Evolutionary conservation across 192 early-diverging fungal species (phyloP).

Genomic region (Obelidium mucronatum): DNA sequence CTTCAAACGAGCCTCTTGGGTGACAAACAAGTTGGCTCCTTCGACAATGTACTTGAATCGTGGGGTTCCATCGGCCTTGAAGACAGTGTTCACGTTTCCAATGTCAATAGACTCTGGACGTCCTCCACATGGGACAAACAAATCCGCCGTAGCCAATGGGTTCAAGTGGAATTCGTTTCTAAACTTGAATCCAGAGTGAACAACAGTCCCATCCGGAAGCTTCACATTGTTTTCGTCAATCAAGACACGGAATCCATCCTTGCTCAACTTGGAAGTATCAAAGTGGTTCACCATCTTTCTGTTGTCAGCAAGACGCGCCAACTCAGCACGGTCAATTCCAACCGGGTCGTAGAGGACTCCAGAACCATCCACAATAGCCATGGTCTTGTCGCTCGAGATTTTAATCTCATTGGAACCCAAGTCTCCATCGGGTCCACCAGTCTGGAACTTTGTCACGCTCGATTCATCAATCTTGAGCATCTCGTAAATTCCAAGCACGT

Average conservation of each 20-base stretch:
- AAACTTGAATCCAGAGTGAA: conserved; percentile 90
- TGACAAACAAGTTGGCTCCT: conserved; percentile 99
- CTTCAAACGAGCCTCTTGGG: conserved; percentile 95
- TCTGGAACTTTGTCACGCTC: conserved; percentile 88
- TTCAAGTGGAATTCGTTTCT: conserved; percentile 97
- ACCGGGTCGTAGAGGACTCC: conserved; percentile 93
- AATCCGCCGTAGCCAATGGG: conserved; percentile 74
- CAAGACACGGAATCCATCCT: conserved; percentile 90
- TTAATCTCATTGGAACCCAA: conserved; percentile 98
- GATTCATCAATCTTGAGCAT: conserved; percentile 75
- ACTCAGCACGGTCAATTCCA: conserved; percentile 90
- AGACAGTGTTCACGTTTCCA: conserved; percentile 79
- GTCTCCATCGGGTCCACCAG: conserved; percentile 98
- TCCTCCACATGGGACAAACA: conserved; percentile 99
- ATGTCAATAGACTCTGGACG: conserved; percentile 96
- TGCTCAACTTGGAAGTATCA: conserved; percentile 77
- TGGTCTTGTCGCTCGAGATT: conserved; percentile 95
- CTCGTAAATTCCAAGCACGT: conserved; percentile 92
- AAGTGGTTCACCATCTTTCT: conserved; percentile 91
- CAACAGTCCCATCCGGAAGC: conserved; percentile 85
- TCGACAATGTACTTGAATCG: conserved; percentile 99
- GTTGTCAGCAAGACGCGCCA: conserved; percentile 79
- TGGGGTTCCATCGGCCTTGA: conserved; percentile 81
- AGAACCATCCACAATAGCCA: conserved; percentile 93
- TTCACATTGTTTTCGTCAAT: conserved; percentile 91